Conservation (phyloP, 148 eudicot genomes). For the Diospyros kaki region DNA sequence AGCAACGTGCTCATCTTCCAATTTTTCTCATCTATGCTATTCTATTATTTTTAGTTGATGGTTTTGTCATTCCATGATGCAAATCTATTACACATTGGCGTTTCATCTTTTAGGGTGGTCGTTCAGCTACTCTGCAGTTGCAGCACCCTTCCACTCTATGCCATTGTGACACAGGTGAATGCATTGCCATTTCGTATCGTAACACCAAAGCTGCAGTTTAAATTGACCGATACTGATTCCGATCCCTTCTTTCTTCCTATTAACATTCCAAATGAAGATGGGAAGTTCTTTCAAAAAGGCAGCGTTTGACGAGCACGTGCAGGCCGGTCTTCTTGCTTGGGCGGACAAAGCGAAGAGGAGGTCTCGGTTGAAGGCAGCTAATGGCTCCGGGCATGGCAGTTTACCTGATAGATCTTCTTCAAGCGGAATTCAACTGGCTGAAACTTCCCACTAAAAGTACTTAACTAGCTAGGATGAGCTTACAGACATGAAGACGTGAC, state of each 20-base stretch:
- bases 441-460: not conserved
- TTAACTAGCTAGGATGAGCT: not conserved
- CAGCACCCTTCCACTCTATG: slow-evolving; percentile 60
- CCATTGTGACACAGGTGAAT: slow-evolving; percentile 60
- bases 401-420: slow-evolving; percentile 13
- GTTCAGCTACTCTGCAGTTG: slow-evolving; percentile 46
- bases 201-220: not conserved
- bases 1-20: no score
- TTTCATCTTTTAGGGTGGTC: slow-evolving; percentile 23
- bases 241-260: not conserved
- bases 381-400: slow-evolving; percentile 14
- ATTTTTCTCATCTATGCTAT: no score
- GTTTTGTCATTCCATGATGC: no score
- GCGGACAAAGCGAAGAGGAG: slow-evolving; percentile 58
- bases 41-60: no score
- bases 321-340: slow-evolving; percentile 77
- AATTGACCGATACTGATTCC: not conserved
- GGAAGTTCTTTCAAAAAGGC: slow-evolving; percentile 80
- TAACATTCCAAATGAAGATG: slow-evolving; percentile 48
- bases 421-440: slow-evolving; percentile 17
- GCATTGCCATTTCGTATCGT: not conserved
- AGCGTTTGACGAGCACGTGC: slow-evolving; percentile 80
- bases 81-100: not conserved
- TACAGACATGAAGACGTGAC: not conserved
- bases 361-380: slow-evolving; percentile 33